Conservation (phyloP, 257 asterid genomes). For the Sherardia arvensis region DNA sequence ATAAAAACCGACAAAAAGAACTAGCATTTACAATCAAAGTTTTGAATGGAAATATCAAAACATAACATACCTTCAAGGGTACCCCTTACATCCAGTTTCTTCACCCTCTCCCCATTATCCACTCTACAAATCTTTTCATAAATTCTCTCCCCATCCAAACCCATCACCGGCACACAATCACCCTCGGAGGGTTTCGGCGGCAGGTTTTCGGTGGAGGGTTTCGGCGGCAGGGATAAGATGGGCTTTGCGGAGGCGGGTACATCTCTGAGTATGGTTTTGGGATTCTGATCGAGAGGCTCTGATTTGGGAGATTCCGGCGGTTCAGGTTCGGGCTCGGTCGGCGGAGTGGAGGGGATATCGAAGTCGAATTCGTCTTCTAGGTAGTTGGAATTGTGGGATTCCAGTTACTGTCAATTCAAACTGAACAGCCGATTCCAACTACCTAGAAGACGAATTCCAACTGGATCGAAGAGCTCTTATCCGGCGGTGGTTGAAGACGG, state of each 20-base stretch:
- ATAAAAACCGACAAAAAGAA: not conserved
- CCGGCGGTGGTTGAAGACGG: too few species aligned
- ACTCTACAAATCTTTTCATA: constrained; percentile 62
- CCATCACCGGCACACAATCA: constrained; percentile 80
- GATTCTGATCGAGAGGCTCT: not conserved
- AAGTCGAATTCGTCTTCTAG: constrained; percentile 38
- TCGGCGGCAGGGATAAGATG: constrained; percentile 38
- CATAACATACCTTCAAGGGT: constrained; percentile 43
- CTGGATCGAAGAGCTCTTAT: too few species aligned
- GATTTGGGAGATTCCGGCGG: constrained; percentile 10
- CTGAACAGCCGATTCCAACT: too few species aligned
- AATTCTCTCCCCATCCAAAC: constrained; percentile 89
- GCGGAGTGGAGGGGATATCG: constrained; percentile 44
- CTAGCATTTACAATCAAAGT: not conserved
- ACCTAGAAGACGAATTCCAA: too few species aligned
- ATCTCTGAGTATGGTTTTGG: constrained; percentile 3
- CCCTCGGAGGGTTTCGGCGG: constrained; percentile 83
- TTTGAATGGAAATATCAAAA: not conserved
- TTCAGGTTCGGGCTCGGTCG: constrained; percentile 31
- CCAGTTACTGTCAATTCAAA: constrained; percentile 92
- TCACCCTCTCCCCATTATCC: constrained; percentile 35
- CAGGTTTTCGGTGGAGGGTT: constrained; percentile 32
- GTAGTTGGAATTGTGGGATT: constrained; percentile 42
- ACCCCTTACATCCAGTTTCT: constrained; percentile 30
- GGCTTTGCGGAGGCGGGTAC: constrained; percentile 26